Base-by-base conservation (phyloP, 306 rosid species). In the Cucumis melo region DNA sequence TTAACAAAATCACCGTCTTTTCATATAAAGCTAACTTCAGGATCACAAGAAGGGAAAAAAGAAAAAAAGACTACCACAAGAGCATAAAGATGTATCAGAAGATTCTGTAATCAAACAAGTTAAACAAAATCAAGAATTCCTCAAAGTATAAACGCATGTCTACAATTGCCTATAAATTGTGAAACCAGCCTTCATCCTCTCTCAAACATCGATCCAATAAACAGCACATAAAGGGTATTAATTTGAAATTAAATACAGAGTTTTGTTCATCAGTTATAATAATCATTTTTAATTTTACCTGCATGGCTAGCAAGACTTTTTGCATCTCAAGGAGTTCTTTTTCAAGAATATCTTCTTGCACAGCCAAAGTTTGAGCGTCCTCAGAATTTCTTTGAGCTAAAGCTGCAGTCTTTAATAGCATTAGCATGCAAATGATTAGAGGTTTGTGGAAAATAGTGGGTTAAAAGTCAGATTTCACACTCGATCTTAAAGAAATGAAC, bases 281-380 rank as follows among this genome's bases (percentile, higher is more conserved):
- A 44, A 44, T 70, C 54, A 39, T 39, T 41, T 39, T 10, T 41
- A 41, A 5, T 23, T 70, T 80, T 85, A 93, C 98, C 94, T 94
- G 97, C 98, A 94, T 90, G 63, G 96, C 97, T 78, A 91, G 86
- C 78, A 94, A 86, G 81, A 90, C 93, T 62, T 90, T 89, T 79
- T 91, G 98, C 77, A 85, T 90, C 87, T 91, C 98, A 78, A 88
- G 89, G 38, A 94, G 88, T 86, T 94, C 98, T 85, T 90, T 91
- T 89, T 90, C 97, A 80, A 94, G 84, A 78, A 85, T 77, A 83
- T 91, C 93, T 77, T 90, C 91, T 79, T 88, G 97, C 42, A 73
- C 68, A 14, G 91, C 97, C 81, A 92, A 88, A 71, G 88, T 89
- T 88, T 85, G 88, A 57, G 96, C 88, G 27, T 92, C 97, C 90